Evolutionary conservation across 371 early-diverging fungal genomes (phyloP).

Genomic region (Mucor plumbeus): DNA sequence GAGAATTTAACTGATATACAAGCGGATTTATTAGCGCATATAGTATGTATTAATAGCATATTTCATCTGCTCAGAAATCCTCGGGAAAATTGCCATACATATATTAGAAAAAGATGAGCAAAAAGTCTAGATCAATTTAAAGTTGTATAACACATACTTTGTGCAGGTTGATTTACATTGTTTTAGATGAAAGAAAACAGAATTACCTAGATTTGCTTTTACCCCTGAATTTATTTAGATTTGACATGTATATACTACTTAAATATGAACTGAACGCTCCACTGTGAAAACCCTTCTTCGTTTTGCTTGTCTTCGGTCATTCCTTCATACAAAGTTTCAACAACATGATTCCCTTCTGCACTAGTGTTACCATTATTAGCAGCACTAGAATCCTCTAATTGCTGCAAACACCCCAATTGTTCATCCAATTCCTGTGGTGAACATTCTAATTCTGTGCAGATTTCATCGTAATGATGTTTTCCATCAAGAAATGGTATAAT

Average conservation of each 20-base stretch:
- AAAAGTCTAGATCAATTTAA: too few relatives aligned
- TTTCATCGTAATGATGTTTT: slow-evolving; percentile 73
- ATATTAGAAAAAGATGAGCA: too few relatives aligned
- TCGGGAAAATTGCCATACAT: too few relatives aligned
- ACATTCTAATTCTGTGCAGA: slow-evolving; percentile 69
- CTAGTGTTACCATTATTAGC: slow-evolving; percentile 4
- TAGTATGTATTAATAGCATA: too few relatives aligned
- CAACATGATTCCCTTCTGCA: neutral
- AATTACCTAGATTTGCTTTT: too few relatives aligned
- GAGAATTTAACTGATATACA: too few relatives aligned
- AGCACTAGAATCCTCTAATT: slow-evolving; percentile 4
- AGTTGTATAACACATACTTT: too few relatives aligned
- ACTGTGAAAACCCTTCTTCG: slow-evolving; percentile 18
- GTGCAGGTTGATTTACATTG: too few relatives aligned
- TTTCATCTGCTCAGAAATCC: too few relatives aligned
- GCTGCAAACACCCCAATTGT: slow-evolving; percentile 39
- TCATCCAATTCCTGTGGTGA: slow-evolving; percentile 63
- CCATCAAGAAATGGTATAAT: slow-evolving; percentile 67
- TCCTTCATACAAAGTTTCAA: slow-evolving; percentile 16
- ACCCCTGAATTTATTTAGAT: slow-evolving; percentile 6
- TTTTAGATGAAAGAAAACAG: too few relatives aligned
- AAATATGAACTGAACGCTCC: slow-evolving; percentile 34
- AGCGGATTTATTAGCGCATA: too few relatives aligned
- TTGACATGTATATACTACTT: neutral
- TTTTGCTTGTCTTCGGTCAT: slow-evolving; percentile 15